phyloP scores from a whole-genome alignment of 495 filamentous ascomycete species.

The Aspergillus indologenus region DNA sequence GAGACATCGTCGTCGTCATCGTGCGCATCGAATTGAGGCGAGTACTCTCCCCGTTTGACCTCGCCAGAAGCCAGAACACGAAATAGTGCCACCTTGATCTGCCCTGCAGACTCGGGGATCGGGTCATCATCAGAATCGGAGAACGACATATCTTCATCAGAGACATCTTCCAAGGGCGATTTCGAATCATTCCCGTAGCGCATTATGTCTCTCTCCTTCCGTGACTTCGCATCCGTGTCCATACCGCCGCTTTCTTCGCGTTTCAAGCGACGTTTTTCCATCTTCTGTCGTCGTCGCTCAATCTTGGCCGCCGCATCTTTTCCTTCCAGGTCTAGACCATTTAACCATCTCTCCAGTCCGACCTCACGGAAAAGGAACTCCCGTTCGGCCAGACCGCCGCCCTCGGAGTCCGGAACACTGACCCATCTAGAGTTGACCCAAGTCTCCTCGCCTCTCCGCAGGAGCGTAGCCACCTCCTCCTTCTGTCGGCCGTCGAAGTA shows the following conservation, averaged over 20 bases:
- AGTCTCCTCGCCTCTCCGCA: conserved; percentile 92
- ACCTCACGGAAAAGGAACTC: conserved; percentile 98
- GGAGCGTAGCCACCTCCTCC: conserved; percentile 93
- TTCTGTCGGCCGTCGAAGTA: conserved; percentile 96
- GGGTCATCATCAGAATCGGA: conserved; percentile 87
- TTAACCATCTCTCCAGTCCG: conserved; percentile 91
- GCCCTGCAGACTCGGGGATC: conserved; percentile 87
- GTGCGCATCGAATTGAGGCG: conserved; percentile 94
- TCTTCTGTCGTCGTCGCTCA: conserved; percentile 78
- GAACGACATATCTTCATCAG: conserved; percentile 63
- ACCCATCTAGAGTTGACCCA: conserved; percentile 99
- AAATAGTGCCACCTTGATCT: conserved; percentile 98
- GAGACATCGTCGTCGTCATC: conserved; percentile 77
- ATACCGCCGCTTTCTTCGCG: conserved; percentile 52
- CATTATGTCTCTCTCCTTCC: conserved; percentile 55
- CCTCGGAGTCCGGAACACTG: conserved; percentile 84
- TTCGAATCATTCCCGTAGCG: conserved; percentile 72
- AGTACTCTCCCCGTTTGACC: conserved; percentile 96
- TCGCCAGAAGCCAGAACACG: conserved; percentile 93
- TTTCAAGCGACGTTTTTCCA: conserved; percentile 78
- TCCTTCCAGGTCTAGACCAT: conserved; percentile 87
- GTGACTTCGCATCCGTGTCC: conserved; percentile 47
- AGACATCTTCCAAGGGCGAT: conserved; percentile 68
- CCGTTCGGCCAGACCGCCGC: conserved; percentile 89
- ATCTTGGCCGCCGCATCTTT: conserved; percentile 85